A percentile compares a stretch with the other conserved stretches of the same genome.
Evolutionary conservation across 139 green algal genomes (phyloP).

Genomic region (Coccomyxa sp.): DNA sequence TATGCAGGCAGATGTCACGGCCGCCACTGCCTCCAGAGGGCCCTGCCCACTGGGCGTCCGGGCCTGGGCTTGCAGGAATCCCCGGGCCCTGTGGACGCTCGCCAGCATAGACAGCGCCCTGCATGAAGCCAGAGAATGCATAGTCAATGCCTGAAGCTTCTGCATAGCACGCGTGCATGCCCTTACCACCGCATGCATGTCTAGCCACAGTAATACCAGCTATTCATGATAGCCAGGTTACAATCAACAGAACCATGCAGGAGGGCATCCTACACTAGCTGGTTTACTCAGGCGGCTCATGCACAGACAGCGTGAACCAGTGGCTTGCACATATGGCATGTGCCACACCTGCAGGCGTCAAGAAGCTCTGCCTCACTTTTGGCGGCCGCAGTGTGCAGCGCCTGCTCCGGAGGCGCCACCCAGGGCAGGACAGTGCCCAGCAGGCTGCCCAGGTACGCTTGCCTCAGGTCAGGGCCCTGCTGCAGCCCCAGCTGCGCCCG

Average conservation of each 20-base stretch:
- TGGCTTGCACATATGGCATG: neutral
- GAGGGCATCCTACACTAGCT: too few species aligned
- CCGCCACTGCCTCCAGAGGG: constrained; percentile 36
- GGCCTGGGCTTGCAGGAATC: too few species aligned
- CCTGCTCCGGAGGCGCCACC: constrained; percentile 29
- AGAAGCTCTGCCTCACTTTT: constrained; percentile 51
- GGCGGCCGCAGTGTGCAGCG: constrained; percentile 31
- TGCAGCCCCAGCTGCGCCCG: neutral
- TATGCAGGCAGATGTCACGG: constrained; percentile 43
- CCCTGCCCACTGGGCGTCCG: too few species aligned
- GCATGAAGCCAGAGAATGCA: too few species aligned
- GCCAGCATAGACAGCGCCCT: constrained; percentile 31
- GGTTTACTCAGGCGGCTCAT: neutral
- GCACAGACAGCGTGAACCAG: neutral
- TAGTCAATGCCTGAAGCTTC: too few species aligned
- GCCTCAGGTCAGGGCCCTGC: neutral
- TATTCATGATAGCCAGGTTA: too few species aligned
- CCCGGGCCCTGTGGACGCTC: constrained; percentile 23
- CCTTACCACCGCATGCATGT: too few species aligned
- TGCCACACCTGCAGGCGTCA: constrained; percentile 58
- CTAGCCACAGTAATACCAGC: too few species aligned
- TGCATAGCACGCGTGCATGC: too few species aligned
- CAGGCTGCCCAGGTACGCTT: constrained; percentile 47
- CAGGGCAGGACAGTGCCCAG: constrained; percentile 52
- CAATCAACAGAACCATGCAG: too few species aligned